phyloP scores from a whole-genome alignment of 179 eudicot genomes.

The Nepenthes alata region DNA sequence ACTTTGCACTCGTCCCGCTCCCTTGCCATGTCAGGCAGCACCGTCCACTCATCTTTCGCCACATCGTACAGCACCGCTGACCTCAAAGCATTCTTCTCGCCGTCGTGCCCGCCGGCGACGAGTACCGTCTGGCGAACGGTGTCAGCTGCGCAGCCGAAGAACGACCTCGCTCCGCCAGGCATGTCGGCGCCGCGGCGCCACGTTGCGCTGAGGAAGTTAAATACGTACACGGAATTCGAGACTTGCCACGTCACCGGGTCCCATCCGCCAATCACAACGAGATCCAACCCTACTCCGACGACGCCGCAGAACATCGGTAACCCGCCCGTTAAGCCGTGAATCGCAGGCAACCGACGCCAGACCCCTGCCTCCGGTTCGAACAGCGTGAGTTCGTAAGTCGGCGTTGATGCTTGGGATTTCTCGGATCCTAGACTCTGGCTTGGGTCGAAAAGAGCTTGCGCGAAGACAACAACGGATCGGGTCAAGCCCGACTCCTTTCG shows the following conservation, averaged over 20 bases:
- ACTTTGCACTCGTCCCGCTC: conserved; percentile 44
- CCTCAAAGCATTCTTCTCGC: conserved; percentile 31
- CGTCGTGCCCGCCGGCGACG: conserved; percentile 52
- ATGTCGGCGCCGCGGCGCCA: conserved; percentile 44
- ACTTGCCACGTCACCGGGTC: conserved; percentile 51
- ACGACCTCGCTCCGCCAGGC: conserved; percentile 36
- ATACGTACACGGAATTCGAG: conserved; percentile 24
- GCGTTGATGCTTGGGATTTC: conserved; percentile 9
- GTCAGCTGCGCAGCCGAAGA: conserved; percentile 40
- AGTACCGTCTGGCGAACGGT: conserved; percentile 17
- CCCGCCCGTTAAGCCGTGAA: conserved; percentile 34
- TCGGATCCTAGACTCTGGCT: neutral
- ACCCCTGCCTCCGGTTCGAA: conserved; percentile 30
- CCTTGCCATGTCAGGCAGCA: conserved; percentile 32
- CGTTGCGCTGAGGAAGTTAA: conserved; percentile 21
- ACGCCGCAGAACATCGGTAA: conserved; percentile 62
- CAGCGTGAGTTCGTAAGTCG: conserved; percentile 30
- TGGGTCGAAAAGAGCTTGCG: conserved; percentile 29
- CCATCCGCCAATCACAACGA: conserved; percentile 72
- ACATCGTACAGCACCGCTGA: conserved; percentile 41
- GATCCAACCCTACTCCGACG: conserved; percentile 39
- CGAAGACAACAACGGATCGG: conserved; percentile 32
- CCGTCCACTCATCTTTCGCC: conserved; percentile 25
- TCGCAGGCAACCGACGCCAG: conserved; percentile 39
- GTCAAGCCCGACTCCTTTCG: conserved; percentile 30